Conservation (phyloP, 352 stramenopile species). For the Peronospora destructor region DNA sequence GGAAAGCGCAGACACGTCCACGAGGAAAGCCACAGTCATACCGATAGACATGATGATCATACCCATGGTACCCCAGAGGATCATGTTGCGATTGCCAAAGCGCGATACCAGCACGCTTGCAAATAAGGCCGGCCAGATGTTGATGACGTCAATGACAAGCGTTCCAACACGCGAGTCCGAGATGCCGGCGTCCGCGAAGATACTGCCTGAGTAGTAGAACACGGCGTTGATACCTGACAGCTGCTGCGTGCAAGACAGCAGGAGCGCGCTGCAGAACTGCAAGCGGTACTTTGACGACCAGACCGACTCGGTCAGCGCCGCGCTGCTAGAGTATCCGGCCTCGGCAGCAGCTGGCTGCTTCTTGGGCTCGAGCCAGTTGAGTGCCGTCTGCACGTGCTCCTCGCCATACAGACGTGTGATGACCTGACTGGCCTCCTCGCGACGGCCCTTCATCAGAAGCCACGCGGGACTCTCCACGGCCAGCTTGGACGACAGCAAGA, state of each 20-base stretch:
- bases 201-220: slow-evolving; percentile 23
- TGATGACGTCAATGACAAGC: slow-evolving; percentile 22
- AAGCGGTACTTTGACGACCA: slow-evolving; percentile 24
- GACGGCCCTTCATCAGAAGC: slow-evolving; percentile 13
- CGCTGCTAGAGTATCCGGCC: slow-evolving; percentile 1
- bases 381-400: slow-evolving; percentile 13
- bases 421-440: slow-evolving; percentile 18
- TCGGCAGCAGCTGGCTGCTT: slow-evolving; percentile 9
- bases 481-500: slow-evolving; percentile 23
- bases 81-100: slow-evolving; percentile 50
- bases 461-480: slow-evolving; percentile 15
- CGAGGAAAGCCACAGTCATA: slow-evolving; percentile 42
- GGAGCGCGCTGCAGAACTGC: slow-evolving; percentile 27
- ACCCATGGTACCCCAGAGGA: slow-evolving; percentile 34
- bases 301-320: slow-evolving; percentile 12
- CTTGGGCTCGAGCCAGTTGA: slow-evolving; percentile 11
- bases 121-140: slow-evolving; percentile 26
- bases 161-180: slow-evolving; percentile 17
- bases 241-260: slow-evolving; percentile 35
- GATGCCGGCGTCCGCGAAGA: slow-evolving; percentile 19
- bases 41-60: slow-evolving; percentile 47
- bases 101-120: slow-evolving; percentile 28
- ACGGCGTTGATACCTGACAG: slow-evolving; percentile 47
- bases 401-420: slow-evolving; percentile 19
- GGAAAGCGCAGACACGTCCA: slow-evolving; percentile 29